Evolutionary conservation across 495 filamentous ascomycete genomes (phyloP).

Genomic region (Gamarada debralockiae): DNA sequence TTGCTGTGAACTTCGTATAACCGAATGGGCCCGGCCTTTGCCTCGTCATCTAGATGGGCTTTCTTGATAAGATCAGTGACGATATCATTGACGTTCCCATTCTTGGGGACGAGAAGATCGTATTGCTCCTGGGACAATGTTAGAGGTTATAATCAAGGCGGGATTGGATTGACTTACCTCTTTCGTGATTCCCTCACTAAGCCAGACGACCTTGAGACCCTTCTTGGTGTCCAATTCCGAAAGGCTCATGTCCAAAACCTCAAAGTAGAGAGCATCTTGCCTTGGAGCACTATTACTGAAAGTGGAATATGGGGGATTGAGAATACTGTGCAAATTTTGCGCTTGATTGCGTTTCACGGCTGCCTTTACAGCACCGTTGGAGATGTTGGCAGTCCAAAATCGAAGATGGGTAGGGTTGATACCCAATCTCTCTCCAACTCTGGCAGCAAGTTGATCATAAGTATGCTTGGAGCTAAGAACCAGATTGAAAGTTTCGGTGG

Average conservation of each 20-base stretch:
- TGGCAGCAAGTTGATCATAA: slow-evolving; percentile 85
- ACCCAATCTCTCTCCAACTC: slow-evolving; percentile 76
- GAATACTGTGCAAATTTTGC: slow-evolving; percentile 64
- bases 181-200: slow-evolving; percentile 87
- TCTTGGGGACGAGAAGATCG: slow-evolving; percentile 82
- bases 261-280: slow-evolving; percentile 77
- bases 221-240: slow-evolving; percentile 92
- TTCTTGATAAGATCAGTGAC: slow-evolving; percentile 73
- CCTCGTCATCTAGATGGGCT: slow-evolving; percentile 69
- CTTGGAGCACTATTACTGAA: slow-evolving; percentile 58
- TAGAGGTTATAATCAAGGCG: slow-evolving; percentile 25
- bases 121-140: slow-evolving; percentile 53
- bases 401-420: slow-evolving; percentile 82
- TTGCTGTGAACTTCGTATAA: slow-evolving; percentile 75
- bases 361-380: slow-evolving; percentile 66
- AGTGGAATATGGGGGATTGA: slow-evolving; percentile 60
- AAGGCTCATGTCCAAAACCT: slow-evolving; percentile 89
- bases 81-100: slow-evolving; percentile 72
- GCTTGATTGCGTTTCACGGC: slow-evolving; percentile 67
- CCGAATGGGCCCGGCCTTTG: slow-evolving; percentile 56
- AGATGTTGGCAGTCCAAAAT: slow-evolving; percentile 78
- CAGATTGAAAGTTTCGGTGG: slow-evolving; percentile 40
- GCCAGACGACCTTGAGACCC: slow-evolving; percentile 70
- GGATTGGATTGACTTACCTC: slow-evolving; percentile 64
- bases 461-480: slow-evolving; percentile 76